Conservation (phyloP, 2,329 filamentous ascomycete genomes). For the Fusarium redolens region DNA sequence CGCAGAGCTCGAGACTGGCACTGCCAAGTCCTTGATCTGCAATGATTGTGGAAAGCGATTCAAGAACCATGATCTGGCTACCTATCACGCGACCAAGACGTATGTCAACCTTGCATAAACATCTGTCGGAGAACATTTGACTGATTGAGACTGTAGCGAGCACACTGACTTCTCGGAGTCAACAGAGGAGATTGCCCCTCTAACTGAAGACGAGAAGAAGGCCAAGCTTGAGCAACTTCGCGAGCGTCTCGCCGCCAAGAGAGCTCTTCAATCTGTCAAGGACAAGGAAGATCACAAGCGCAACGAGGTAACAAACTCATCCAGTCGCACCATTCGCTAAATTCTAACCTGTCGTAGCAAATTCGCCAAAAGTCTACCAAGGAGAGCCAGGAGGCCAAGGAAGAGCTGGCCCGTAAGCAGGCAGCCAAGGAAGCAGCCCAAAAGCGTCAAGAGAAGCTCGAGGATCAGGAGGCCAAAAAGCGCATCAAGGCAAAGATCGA, state of each 20-base stretch:
- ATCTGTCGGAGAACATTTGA: not conserved
- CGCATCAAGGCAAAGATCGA: constrained; percentile 94
- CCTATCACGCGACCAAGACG: constrained; percentile 92
- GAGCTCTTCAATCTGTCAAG: constrained; percentile 71
- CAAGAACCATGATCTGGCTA: constrained; percentile 80
- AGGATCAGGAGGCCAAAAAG: constrained; percentile 86
- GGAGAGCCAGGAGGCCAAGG: constrained; percentile 89
- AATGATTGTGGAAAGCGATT: constrained; percentile 96
- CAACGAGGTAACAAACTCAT: constrained; percentile 75
- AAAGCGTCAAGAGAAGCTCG: constrained; percentile 88
- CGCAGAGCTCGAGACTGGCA: constrained; percentile 75
- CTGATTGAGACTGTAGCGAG: constrained; percentile 60
- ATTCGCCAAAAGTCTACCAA: constrained; percentile 88
- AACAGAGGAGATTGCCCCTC: constrained; percentile 87
- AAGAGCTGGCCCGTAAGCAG: constrained; percentile 88
- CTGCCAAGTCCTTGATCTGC: constrained; percentile 86
- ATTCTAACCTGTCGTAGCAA: constrained; percentile 56
- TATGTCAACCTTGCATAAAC: constrained; percentile 51
- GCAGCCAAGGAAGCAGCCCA: constrained; percentile 89
- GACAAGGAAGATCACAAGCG: constrained; percentile 86
- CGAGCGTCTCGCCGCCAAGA: constrained; percentile 78
- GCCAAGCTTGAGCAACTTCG: constrained; percentile 80
- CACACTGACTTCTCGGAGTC: constrained; percentile 94
- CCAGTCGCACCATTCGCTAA: not conserved
- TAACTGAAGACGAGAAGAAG: constrained; percentile 93